These are phyloP conservation scores for Mycena kentingensis DNA, from an alignment of 768 basidiomycete species.

Conservation along the genomic window DNA sequence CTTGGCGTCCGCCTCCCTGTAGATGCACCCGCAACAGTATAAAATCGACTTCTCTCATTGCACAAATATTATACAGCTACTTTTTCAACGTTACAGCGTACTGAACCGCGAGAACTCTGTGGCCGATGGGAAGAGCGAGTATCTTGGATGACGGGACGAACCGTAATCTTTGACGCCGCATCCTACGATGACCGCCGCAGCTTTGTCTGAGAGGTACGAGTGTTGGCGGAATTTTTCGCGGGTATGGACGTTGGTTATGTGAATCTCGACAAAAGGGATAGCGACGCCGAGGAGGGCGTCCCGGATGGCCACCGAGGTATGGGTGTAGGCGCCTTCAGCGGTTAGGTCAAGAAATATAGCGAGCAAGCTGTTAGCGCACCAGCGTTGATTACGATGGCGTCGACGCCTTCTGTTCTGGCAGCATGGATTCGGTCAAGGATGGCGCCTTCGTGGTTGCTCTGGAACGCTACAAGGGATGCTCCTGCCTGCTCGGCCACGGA, in stretches of 20 bases:
- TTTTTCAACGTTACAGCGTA: slow-evolving; percentile 9
- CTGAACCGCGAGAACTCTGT: slow-evolving; percentile 17
- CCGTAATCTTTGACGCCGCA: slow-evolving; percentile 26
- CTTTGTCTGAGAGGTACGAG: slow-evolving; percentile 27
- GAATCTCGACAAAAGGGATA: slow-evolving; percentile 27
- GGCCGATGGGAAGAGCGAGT: neutral
- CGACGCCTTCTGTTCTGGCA: slow-evolving; percentile 21
- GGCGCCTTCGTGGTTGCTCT: slow-evolving; percentile 28
- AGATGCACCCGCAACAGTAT: slow-evolving; percentile 26
- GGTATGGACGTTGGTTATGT: slow-evolving; percentile 25
- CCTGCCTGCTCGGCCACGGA: slow-evolving; percentile 13
- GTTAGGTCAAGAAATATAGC: neutral
- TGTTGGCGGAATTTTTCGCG: slow-evolving; percentile 25
- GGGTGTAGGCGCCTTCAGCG: slow-evolving; percentile 23
- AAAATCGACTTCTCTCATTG: neutral
- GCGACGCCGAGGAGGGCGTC: slow-evolving; percentile 25
- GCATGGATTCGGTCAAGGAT: slow-evolving; percentile 28
- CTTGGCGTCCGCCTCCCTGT: slow-evolving; percentile 55
- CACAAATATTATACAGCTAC: neutral
- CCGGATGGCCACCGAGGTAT: slow-evolving; percentile 25
- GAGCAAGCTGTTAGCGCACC: slow-evolving; percentile 4
- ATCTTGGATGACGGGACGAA: neutral
- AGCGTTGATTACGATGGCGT: slow-evolving; percentile 27
- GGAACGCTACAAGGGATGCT: slow-evolving; percentile 20
- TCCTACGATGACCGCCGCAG: slow-evolving; percentile 23